Conservation (phyloP, 805 yeast species). For the Pichia manshurica region DNA sequence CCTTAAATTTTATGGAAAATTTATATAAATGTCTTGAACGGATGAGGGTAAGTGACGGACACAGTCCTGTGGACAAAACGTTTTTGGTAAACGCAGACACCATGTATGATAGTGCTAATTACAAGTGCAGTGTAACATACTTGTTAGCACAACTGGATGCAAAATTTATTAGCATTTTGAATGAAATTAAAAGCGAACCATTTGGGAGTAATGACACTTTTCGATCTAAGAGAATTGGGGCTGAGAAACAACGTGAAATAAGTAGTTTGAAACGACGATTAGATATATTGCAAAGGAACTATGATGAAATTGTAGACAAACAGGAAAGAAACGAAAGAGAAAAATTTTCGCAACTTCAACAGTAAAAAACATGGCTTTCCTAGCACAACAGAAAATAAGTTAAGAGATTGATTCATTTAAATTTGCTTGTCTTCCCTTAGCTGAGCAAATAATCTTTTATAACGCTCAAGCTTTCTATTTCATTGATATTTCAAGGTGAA, state of each 20-base stretch:
- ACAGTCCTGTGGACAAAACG: constrained; percentile 9
- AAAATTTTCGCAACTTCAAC: too few species aligned
- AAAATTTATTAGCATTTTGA: constrained; percentile 17
- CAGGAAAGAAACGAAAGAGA: constrained; percentile 8
- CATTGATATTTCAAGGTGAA: too few species aligned
- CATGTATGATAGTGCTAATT: constrained; percentile 18
- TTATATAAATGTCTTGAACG: constrained; percentile 14
- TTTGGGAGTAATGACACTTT: constrained; percentile 25
- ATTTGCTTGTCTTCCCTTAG: too few species aligned
- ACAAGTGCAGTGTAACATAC: constrained; percentile 1
- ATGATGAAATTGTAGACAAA: constrained; percentile 22
- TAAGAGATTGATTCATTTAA: too few species aligned
- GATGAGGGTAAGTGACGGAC: constrained; percentile 15
- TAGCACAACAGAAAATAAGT: too few species aligned
- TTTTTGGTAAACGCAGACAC: constrained; percentile 13
- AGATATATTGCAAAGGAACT: constrained; percentile 18
- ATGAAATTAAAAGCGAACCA: constrained; percentile 16
- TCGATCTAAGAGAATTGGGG: constrained; percentile 16
- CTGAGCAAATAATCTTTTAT: too few species aligned
- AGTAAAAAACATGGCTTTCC: too few species aligned
- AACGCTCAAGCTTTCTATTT: too few species aligned
- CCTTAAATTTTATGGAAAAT: constrained; percentile 8
- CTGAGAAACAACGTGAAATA: constrained; percentile 20
- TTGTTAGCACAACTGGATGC: constrained; percentile 13
- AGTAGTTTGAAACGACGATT: constrained; percentile 18